Evolutionary conservation across 805 yeast species (phyloP).

Genomic region (Myxozyma sirexii): DNA sequence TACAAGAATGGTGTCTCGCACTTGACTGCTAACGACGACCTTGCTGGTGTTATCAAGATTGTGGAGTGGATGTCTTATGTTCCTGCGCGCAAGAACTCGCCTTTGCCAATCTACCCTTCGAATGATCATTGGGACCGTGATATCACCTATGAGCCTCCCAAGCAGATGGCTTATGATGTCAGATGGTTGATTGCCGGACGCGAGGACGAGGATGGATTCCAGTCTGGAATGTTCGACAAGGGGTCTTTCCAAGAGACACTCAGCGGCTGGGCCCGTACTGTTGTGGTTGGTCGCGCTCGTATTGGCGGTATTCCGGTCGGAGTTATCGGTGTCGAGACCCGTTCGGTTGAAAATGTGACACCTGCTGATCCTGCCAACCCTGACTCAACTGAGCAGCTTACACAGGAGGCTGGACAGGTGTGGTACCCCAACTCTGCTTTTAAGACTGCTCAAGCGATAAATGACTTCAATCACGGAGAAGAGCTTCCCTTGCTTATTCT

Average conservation of each 20-base stretch:
- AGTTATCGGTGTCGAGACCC: conserved; percentile 94
- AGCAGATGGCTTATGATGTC: conserved; percentile 79
- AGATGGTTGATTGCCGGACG: conserved; percentile 94
- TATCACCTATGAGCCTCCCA: conserved; percentile 75
- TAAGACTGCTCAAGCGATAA: conserved; percentile 98
- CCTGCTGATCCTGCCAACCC: conserved; percentile 99
- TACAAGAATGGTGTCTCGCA: conserved; percentile 98
- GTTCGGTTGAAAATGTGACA: conserved; percentile 80
- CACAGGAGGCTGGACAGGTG: conserved; percentile 98
- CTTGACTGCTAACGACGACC: conserved; percentile 92
- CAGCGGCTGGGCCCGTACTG: conserved; percentile 98
- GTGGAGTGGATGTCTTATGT: conserved; percentile 94
- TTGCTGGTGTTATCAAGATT: conserved; percentile 93
- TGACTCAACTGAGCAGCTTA: conserved; percentile 79
- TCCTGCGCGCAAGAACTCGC: conserved; percentile 86
- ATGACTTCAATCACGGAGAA: conserved; percentile 97
- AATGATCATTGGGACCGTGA: conserved; percentile 91
- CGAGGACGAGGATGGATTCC: conserved; percentile 61
- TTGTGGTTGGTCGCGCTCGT: conserved; percentile 98
- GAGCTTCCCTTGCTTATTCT: conserved; percentile 94
- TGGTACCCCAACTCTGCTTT: conserved; percentile 99
- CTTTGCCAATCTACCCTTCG: conserved; percentile 84
- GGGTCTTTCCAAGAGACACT: conserved; percentile 94
- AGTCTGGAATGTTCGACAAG: conserved; percentile 87
- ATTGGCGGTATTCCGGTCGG: conserved; percentile 99